Base-by-base conservation (phyloP, 2,329 filamentous ascomycete species). In the Trichoderma asperellum region DNA sequence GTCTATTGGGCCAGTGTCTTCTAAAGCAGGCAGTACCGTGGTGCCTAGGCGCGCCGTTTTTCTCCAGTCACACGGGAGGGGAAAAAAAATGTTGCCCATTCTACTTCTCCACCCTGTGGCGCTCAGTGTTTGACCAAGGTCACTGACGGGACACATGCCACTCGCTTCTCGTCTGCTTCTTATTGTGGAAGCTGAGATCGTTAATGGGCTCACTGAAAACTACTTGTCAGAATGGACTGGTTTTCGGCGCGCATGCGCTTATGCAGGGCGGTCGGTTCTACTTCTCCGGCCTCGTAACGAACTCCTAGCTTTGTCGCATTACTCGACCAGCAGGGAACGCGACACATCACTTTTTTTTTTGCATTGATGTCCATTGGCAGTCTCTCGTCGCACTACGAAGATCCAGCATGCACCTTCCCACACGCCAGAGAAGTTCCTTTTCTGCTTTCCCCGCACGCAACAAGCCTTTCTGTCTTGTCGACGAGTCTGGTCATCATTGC, bases 271-370 rank as follows among this genome's bases (percentile, higher is more conserved):
- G 55, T 55, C 55, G 52, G 27, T 55, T 66, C 43, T 7, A 43
- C 37, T n/a, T 32, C 55, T 66, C 40, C 63, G 63, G 52, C 65
- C 43, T 58, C 53, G 64, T 21, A 68, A 60, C 43, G 64, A 53
- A 16, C 32, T 52, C 43, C 56, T 68, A 29, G 55, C 32, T 37
- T 62, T 55, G 66, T 29, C 66, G 47, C 66, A 68, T 47, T 63
- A 49, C 37, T 59, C 62, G 49, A 53, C 56, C 56, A 47, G 55
- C 65, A 47, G 32, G 63, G 59, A 60, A 21, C 60, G 53, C 67
- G 67, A 63, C 67, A 62, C 56, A 52, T 69, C 67, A 64, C 32
- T 63, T 69, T 32, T 63, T 69, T 43, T 58, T 64, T 24, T 34
- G 53, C 52, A 40, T 29, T 47, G 11, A 40, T 47, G 24, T 53